These are phyloP conservation scores for Dicorynia guianensis DNA, from an alignment of 306 rosid species.

Conservation along the genomic window DNA sequence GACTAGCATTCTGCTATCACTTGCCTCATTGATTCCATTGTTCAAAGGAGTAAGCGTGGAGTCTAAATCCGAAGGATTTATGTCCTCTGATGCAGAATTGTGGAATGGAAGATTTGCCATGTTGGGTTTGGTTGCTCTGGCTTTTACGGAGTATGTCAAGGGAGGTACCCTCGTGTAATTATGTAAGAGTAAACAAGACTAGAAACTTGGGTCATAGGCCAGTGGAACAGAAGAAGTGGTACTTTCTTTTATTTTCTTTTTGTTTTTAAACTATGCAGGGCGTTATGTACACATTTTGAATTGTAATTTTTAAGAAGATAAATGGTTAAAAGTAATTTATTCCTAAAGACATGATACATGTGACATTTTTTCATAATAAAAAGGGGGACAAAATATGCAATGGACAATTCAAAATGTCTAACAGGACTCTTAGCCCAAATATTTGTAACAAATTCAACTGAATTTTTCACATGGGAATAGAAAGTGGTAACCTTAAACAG, in stretches of 20 bases:
- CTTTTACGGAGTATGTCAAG: constrained; percentile 70
- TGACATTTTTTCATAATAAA: too few species aligned
- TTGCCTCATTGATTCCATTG: constrained; percentile 78
- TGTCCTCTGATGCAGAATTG: constrained; percentile 76
- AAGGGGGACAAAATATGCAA: too few species aligned
- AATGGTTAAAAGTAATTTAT: background rate
- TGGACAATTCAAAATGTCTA: too few species aligned
- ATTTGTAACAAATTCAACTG: too few species aligned
- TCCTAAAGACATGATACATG: too few species aligned
- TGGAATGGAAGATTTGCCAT: constrained; percentile 91
- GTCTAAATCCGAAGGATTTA: constrained; percentile 61
- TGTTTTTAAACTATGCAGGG: too few species aligned
- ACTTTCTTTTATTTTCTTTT: too few species aligned
- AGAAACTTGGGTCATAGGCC: background rate
- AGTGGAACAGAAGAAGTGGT: background rate
- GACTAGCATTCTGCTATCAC: constrained; percentile 58
- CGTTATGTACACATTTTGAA: background rate
- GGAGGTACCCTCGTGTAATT: constrained; percentile 71
- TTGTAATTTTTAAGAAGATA: too few species aligned
- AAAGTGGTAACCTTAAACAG: too few species aligned
- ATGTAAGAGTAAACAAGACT: too few species aligned
- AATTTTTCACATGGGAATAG: too few species aligned
- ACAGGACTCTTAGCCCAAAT: too few species aligned
- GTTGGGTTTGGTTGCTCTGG: constrained; percentile 84
- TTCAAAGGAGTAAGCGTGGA: constrained; percentile 74